A percentile compares a stretch with the other conserved stretches of the same genome.
Conservation (phyloP, 2,329 filamentous ascomycete genomes). For the Beauveria sp. region DNA sequence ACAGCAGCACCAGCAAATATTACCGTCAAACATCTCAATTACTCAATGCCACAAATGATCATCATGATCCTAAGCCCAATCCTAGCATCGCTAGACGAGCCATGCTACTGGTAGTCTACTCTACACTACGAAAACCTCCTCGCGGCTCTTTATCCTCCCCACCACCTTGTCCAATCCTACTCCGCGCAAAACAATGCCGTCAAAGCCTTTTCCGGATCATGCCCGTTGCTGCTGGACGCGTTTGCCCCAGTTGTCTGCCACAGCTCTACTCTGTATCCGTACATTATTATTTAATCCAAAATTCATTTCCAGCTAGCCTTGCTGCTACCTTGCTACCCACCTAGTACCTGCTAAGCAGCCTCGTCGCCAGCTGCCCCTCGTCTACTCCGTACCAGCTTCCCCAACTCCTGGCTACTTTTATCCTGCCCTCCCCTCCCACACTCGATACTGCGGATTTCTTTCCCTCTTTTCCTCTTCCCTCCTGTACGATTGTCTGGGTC, state of each 20-base stretch:
- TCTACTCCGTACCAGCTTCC: neutral
- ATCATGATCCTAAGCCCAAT: too few relatives aligned
- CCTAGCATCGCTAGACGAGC: too few relatives aligned
- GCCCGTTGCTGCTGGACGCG: neutral
- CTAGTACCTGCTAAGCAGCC: neutral
- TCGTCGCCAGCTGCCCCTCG: neutral
- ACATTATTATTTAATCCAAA: neutral
- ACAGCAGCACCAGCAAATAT: too few relatives aligned
- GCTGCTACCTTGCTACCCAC: neutral
- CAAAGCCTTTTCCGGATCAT: neutral
- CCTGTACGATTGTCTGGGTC: neutral
- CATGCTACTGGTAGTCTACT: too few relatives aligned
- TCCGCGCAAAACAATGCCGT: neutral
- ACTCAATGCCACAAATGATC: too few relatives aligned
- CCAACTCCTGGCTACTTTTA: neutral
- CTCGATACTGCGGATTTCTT: neutral
- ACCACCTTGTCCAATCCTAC: neutral
- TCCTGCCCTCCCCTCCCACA: neutral
- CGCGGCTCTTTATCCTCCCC: neutral
- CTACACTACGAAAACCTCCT: neutral
- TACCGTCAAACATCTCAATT: too few relatives aligned
- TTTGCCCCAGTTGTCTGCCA: neutral
- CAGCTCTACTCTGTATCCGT: neutral
- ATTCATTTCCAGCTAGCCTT: neutral
- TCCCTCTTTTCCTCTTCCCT: neutral